A percentile compares a stretch with the other conserved stretches of the same genome.
These are phyloP conservation scores for Heritiera fomes DNA, from an alignment of 345 rosid species.

Conservation along the genomic window DNA sequence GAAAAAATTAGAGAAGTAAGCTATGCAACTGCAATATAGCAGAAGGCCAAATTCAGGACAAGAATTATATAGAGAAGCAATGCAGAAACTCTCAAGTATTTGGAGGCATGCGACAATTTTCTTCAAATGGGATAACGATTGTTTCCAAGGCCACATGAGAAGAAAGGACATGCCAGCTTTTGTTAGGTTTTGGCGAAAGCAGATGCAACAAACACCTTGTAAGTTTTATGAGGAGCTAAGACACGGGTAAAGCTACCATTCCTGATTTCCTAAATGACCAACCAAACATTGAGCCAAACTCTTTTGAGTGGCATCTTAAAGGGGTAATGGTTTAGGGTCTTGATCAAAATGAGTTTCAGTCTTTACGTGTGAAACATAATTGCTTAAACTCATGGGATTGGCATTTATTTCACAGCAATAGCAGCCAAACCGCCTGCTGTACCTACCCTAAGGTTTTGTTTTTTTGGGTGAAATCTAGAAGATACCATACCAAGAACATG, in stretches of 20 bases:
- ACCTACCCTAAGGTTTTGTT: too few relatives aligned
- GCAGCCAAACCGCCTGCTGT: too few relatives aligned
- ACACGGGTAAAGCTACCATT: neutral
- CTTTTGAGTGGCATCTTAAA: neutral
- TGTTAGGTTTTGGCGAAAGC: conserved; percentile 31
- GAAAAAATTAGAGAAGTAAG: conserved; percentile 21
- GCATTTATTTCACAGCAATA: too few relatives aligned
- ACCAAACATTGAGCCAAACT: neutral
- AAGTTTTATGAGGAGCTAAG: neutral
- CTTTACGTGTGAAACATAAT: too few relatives aligned
- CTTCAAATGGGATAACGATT: conserved; percentile 18
- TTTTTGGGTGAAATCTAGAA: too few relatives aligned
- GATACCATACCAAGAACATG: neutral
- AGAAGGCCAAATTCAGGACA: conserved; percentile 14
- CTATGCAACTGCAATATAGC: neutral
- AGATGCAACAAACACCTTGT: conserved; percentile 20
- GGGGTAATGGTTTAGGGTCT: neutral
- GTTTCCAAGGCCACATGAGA: conserved; percentile 35
- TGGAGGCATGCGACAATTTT: conserved; percentile 13
- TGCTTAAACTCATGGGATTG: too few relatives aligned
- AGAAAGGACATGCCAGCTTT: conserved; percentile 31
- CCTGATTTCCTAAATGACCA: neutral
- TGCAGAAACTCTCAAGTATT: conserved; percentile 25
- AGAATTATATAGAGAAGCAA: conserved; percentile 18
- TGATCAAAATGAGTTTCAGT: too few relatives aligned